Base-by-base conservation (phyloP, 1,139 yeast species). In the Torulaspora globosa region DNA sequence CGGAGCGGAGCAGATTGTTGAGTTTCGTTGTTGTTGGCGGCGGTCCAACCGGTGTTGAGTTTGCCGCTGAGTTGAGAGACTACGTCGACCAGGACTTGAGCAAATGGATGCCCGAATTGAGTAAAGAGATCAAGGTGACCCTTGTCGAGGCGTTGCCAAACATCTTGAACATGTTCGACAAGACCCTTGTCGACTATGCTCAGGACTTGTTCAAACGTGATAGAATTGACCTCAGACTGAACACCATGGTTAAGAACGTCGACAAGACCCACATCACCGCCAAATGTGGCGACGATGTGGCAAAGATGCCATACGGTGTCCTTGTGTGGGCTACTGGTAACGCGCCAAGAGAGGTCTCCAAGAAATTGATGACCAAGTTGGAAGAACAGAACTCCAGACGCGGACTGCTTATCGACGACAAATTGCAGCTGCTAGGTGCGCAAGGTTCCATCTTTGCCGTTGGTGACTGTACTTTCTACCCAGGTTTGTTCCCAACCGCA, bases 281-380 rank as follows among this genome's bases (percentile, higher is more conserved):
- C 44, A 82, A 78, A 62, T 80, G 76, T 54, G 71, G 75, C 46
- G 75, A 79, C 30, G 86, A 82, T 52, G 69, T 72, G 46, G 70
- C 77, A 40, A 83, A 79, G 56, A 73, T 89, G 60, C 96, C 96
- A 46, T 90, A 89, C 67, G 97, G 97, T 63, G 73, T 87, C 63
- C 76, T 90, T 58, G 92, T 90, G 55, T 90, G 97, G 97, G 97
- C 97, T 50, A 90, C 96, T 43, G 97, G 97, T 71, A 89, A 88
- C 68, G 92, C 94, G 51, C 90, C 90, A 53, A 82, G 96, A 70
- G 80, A 80, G 41, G 78, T 90, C 52, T 77, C 85, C 49, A 75
- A 80, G 52, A 79, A 79, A 59, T 73, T 90, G 64, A 80, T 84
- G 68, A 62, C 75, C 46, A 77, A 79, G 69, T 72, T 90, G 57